Percentiles rank a stretch among this genome's conserved stretches.
Conservation (phyloP, 169 alveolate species). For the Eimeria acervulina region DNA sequence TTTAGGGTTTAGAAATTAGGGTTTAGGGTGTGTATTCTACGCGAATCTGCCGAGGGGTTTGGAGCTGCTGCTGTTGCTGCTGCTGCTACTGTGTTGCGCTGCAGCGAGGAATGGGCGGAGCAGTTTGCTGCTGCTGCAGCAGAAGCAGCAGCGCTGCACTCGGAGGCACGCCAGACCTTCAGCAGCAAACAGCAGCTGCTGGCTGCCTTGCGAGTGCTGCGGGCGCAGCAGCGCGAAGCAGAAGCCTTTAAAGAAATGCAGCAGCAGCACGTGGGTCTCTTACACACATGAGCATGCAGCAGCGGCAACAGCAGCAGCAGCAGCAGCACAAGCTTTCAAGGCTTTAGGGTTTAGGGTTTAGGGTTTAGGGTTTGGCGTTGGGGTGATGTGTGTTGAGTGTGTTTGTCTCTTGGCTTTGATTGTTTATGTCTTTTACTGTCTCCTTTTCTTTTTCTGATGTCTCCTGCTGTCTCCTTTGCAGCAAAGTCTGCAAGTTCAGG, state of each 20-base stretch:
- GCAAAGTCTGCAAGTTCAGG: background rate
- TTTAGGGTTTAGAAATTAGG: background rate
- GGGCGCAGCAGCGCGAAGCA: conserved; percentile 6
- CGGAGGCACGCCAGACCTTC: conserved; percentile 47
- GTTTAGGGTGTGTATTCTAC: no score
- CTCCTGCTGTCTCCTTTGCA: background rate
- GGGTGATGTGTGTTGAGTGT: no score
- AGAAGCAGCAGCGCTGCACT: conserved; percentile 35
- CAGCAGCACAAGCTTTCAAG: no score
- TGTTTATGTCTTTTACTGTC: no score
- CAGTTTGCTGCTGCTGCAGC: no score
- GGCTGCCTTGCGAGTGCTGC: conserved; percentile 31
- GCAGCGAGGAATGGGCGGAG: conserved; percentile 66
- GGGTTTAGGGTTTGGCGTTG: background rate
- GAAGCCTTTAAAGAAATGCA: background rate
- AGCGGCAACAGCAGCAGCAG: no score
- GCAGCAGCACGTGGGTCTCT: background rate
- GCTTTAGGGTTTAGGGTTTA: conserved; percentile 17
- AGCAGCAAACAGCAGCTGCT: conserved; percentile 64
- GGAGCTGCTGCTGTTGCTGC: background rate
- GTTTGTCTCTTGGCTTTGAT: no score
- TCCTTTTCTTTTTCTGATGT: no score
- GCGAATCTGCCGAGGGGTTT: background rate
- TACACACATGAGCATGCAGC: no score
- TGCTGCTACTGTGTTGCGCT: conserved; percentile 10